Evolutionary conservation across 2,329 filamentous ascomycete species (phyloP).

Genomic region (Monascus ruber): DNA sequence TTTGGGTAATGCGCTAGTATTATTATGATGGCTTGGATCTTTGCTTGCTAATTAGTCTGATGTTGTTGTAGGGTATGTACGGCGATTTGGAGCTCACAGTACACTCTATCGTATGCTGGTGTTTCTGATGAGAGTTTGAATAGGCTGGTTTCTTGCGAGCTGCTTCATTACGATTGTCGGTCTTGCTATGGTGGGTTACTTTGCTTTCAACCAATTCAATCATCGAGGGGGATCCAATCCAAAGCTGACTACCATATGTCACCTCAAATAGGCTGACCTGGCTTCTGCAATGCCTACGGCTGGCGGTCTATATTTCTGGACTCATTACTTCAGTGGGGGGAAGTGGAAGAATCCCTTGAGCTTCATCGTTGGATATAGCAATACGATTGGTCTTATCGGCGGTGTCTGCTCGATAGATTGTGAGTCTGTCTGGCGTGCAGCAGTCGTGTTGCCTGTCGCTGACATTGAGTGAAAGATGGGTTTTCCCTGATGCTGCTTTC

Average conservation of each 20-base stretch:
- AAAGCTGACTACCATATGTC: no score
- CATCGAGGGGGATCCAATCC: background rate
- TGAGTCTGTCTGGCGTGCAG: constrained; percentile 17
- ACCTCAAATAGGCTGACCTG: constrained; percentile 32
- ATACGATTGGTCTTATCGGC: constrained; percentile 50
- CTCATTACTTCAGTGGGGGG: constrained; percentile 47
- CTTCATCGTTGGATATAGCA: constrained; percentile 51
- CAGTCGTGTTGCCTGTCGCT: constrained; percentile 17
- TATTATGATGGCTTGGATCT: background rate
- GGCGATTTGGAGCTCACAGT: background rate
- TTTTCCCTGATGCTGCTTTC: constrained; percentile 42
- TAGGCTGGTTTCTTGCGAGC: constrained; percentile 48
- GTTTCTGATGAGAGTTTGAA: constrained; percentile 1
- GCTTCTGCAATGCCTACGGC: constrained; percentile 47
- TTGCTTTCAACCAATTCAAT: constrained; percentile 4
- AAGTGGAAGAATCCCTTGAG: constrained; percentile 47
- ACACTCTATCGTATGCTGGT: background rate
- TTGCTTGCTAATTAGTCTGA: background rate
- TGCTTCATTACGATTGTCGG: constrained; percentile 49
- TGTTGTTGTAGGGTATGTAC: constrained; percentile 1
- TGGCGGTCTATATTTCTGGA: constrained; percentile 50
- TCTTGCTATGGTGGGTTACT: constrained; percentile 43
- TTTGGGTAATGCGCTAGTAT: constrained; percentile 37
- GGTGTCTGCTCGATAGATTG: constrained; percentile 52
- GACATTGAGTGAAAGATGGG: constrained; percentile 9